phyloP scores from a whole-genome alignment of 345 rosid genomes.

The Pistacia vera region DNA sequence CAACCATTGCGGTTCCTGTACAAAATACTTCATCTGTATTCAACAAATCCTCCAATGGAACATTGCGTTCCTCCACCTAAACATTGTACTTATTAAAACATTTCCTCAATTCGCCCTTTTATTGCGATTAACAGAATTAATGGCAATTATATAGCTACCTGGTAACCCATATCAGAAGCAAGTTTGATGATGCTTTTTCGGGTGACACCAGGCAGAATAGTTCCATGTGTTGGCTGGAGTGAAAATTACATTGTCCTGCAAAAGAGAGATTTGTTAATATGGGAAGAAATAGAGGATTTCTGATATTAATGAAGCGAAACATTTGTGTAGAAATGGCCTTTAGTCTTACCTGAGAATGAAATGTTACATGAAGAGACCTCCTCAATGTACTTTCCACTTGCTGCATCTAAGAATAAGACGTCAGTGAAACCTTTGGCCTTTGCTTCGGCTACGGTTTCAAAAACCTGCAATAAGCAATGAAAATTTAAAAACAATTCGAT shows the following conservation, averaged over 20 bases:
- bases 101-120: too few species aligned
- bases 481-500: neutral
- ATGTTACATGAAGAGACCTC: constrained; percentile 44
- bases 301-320: too few species aligned
- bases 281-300: neutral
- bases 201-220: constrained; percentile 39
- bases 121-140: too few species aligned
- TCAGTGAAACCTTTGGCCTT: constrained; percentile 34
- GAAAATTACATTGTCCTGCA: constrained; percentile 25
- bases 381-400: constrained; percentile 31
- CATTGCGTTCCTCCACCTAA: too few species aligned
- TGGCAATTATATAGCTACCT: constrained; percentile 11
- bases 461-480: constrained; percentile 21
- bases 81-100: too few species aligned
- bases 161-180: constrained; percentile 26
- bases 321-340: too few species aligned
- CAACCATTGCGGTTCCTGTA: too few species aligned
- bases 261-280: neutral
- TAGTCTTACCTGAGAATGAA: constrained; percentile 27
- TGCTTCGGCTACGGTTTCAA: constrained; percentile 27
- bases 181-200: constrained; percentile 35
- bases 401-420: constrained; percentile 37
- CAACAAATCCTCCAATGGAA: too few species aligned
- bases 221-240: constrained; percentile 31
- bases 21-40: too few species aligned